Evolutionary conservation across 768 basidiomycete species (phyloP).

Genomic region (Omphalotus guepiniiformis): DNA sequence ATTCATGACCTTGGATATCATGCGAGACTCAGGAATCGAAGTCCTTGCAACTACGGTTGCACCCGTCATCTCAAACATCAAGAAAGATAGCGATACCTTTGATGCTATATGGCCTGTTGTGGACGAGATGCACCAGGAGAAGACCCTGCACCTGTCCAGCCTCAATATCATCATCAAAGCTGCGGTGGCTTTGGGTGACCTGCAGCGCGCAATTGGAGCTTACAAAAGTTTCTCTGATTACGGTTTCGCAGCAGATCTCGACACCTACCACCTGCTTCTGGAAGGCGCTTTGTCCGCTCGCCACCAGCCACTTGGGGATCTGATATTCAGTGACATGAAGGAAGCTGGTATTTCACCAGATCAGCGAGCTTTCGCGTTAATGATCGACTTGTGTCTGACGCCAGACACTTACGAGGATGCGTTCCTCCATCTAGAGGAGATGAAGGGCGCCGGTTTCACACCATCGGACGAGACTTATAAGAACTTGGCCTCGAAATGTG

Average conservation of each 20-base stretch:
- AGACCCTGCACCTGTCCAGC: constrained; percentile 49
- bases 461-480: constrained; percentile 58
- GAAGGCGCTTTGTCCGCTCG: constrained; percentile 54
- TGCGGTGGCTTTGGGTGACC: constrained; percentile 53
- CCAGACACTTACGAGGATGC: constrained; percentile 79
- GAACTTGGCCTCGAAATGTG: constrained; percentile 55
- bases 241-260: constrained; percentile 49
- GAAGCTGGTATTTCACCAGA: constrained; percentile 51
- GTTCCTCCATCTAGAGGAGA: constrained; percentile 85
- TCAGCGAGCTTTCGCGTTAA: constrained; percentile 55
- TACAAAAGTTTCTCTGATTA: constrained; percentile 63
- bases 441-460: constrained; percentile 61
- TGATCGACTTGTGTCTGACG: constrained; percentile 68
- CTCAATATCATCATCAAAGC: constrained; percentile 68
- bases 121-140: constrained; percentile 54
- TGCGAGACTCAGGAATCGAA: constrained; percentile 50
- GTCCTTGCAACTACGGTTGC: constrained; percentile 49
- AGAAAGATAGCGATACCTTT: constrained; percentile 44
- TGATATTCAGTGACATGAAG: constrained; percentile 65
- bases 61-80: constrained; percentile 49
- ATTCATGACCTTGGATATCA: constrained; percentile 50
- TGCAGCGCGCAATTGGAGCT: constrained; percentile 74
- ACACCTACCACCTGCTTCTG: constrained; percentile 69
- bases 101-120: constrained; percentile 64
- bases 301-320: constrained; percentile 66